These are phyloP conservation scores for Monosporascus sp. DNA, from an alignment of 2,329 filamentous ascomycete genomes.

Conservation along the genomic window DNA sequence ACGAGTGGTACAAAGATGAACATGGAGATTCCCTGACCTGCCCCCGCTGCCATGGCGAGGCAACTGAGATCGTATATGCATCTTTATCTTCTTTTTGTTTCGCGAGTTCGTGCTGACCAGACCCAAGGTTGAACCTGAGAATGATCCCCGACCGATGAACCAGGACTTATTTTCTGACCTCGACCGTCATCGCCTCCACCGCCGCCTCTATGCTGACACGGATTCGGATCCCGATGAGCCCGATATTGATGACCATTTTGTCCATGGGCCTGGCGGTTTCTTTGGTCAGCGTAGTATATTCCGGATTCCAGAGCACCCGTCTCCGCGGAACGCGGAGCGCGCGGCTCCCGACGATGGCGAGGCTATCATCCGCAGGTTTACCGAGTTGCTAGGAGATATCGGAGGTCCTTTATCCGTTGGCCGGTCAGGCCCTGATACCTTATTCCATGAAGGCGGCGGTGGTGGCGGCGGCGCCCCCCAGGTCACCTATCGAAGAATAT, in stretches of 20 bases:
- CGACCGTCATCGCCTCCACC: slow-evolving; percentile 10
- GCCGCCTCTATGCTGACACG: slow-evolving; percentile 22
- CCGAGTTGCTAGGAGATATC: slow-evolving; percentile 26
- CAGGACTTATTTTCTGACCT: slow-evolving; percentile 27
- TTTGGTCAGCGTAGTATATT: slow-evolving; percentile 32
- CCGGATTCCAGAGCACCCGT: slow-evolving; percentile 14
- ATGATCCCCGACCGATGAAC: slow-evolving; percentile 53
- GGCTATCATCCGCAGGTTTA: slow-evolving; percentile 34
- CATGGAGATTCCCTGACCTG: slow-evolving; percentile 57
- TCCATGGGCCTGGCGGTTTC: slow-evolving; percentile 34
- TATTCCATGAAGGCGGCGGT: slow-evolving; percentile 13
- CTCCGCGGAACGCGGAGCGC: slow-evolving; percentile 8
- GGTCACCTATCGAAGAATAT: slow-evolving; percentile 28
- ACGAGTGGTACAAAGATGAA: slow-evolving; percentile 75
- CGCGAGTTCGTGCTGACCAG: slow-evolving; percentile 15
- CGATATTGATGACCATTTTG: slow-evolving; percentile 50
- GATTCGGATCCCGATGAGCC: slow-evolving; percentile 55
- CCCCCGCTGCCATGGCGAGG: slow-evolving; percentile 70
- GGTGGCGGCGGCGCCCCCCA: slow-evolving; percentile 11
- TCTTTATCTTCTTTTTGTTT: background rate
- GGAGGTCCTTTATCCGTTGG: slow-evolving; percentile 15
- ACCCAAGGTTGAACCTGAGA: slow-evolving; percentile 45
- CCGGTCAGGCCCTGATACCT: slow-evolving; percentile 19
- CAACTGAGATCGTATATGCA: slow-evolving; percentile 75
- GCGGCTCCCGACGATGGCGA: slow-evolving; percentile 17